Base-by-base conservation (phyloP, 768 basidiomycete species). In the Flagelloscypha sp. region DNA sequence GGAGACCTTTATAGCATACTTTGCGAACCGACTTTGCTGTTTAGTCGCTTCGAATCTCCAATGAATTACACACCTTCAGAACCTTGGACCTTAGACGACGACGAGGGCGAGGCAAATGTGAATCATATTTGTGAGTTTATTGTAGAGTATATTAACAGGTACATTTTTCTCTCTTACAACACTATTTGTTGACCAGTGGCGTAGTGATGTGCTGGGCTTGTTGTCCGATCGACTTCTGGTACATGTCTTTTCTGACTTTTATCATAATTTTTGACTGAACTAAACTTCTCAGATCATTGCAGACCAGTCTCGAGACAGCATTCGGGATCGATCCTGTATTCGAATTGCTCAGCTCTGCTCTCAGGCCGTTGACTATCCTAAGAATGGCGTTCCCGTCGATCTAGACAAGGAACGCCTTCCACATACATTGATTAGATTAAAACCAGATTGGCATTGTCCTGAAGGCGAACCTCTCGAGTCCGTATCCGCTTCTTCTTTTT, bases 121-220 rank as follows among this genome's bases (percentile, higher is more conserved):
- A 62, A 77, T 1, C 83, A 87, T 44, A 75, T 89, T 10, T 83
- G 81, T 41, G 66, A 89, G 38, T 89, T 90, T 46, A 62, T 90
- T 16, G 75, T 86, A 10, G 77, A 89, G 46, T 90, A 88, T 37
- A 85, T 90, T 50, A 70, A 84, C 43, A 85, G 84, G 0, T 84
- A 89, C 48, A 71, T 86, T 27, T 56, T 86, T 68, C 84, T 85
- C 56, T 13, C 68, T 48, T 6, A 7, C 15, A 12, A 6, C 1
- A 3, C 22, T 21, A 16, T 11, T 17, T 5, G 2, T 25, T 35
- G 11, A 22, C 19, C 11, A 24, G n/a, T 7, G 8, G 15, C 7
- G 29, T 30, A 24, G 19, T 33, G 6, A 15, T 39, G 24, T 24
- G 9, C 37, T 84, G 84, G 83, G 84, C 7, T 59, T 88, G 7